A percentile compares a stretch with the other conserved stretches of the same genome.
Evolutionary conservation across 352 stramenopile genomes (phyloP).

Genomic region (Globisporangium parvum): DNA sequence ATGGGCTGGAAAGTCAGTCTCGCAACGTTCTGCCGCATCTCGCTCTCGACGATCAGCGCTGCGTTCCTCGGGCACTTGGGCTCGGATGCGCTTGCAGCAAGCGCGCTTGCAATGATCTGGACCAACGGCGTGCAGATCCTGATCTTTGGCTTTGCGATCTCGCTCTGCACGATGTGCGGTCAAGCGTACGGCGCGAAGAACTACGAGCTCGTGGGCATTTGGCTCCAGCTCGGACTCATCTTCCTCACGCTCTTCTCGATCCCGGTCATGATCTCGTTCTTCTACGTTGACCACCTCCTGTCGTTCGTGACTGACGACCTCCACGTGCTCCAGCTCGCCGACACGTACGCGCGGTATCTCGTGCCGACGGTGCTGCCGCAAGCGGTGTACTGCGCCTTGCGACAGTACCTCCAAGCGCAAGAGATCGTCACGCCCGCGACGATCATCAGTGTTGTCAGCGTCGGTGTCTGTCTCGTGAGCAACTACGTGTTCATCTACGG

Average conservation of each 20-base stretch:
- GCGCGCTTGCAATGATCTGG: constrained; percentile 71
- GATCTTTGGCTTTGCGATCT: constrained; percentile 73
- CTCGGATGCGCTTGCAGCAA: constrained; percentile 64
- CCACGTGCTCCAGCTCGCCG: constrained; percentile 51
- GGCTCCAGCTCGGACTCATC: constrained; percentile 71
- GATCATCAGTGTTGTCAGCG: constrained; percentile 64
- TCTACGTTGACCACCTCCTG: constrained; percentile 71
- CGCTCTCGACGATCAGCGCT: constrained; percentile 70
- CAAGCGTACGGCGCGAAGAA: constrained; percentile 80
- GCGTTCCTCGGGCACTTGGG: constrained; percentile 75
- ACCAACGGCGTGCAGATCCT: constrained; percentile 74
- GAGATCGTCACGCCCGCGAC: constrained; percentile 77
- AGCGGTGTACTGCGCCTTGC: constrained; percentile 62
- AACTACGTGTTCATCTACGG: constrained; percentile 85
- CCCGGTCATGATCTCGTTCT: constrained; percentile 76
- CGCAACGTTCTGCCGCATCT: constrained; percentile 77
- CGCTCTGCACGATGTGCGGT: constrained; percentile 75
- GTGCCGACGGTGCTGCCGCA: constrained; percentile 62
- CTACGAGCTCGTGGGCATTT: constrained; percentile 68
- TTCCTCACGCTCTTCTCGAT: constrained; percentile 63
- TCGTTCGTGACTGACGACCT: constrained; percentile 58
- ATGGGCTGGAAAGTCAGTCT: constrained; percentile 84
- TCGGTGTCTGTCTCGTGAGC: constrained; percentile 53
- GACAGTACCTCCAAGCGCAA: constrained; percentile 75
- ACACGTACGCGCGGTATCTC: constrained; percentile 53